Evolutionary conservation across 768 basidiomycete species (phyloP), one percentile per base, ranked within the genome.

Genomic region (Podaxis sp.): DNA sequence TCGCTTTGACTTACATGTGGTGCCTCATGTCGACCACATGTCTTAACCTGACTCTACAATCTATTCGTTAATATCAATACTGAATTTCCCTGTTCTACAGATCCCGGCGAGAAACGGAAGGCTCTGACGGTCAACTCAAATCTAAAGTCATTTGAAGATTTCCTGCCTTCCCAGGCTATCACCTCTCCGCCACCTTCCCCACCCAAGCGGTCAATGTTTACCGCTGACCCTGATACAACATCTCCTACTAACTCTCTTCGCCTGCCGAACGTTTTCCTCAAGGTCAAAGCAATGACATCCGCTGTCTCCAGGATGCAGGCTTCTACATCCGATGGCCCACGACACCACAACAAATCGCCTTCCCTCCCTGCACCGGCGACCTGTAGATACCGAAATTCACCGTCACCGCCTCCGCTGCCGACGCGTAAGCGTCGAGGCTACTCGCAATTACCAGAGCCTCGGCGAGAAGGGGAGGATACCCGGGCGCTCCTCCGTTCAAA

Each of bases 131-230:
- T 17, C 15, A 52, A 29, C 6, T 53, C 51, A 9, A 60, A 36
- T 24, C 24, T 60, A 4, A 52, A 43, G 7, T 53, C 59, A 29
- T 60, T 60, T 25, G 50, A 60, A 19, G 38, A 60, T 2, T 60
- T 60, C 59, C 40, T 60, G 27, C 59, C 59, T 25, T 29, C 50
- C 29, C 11, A 27, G 5, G 59, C 59, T 33, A 60, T 53, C 38
- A 53, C 52, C 27, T 41, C 59, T 15, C 37, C 58, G 4, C 47
- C 58, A 12, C 29, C 47, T 38, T 27, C 50, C 8, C 50, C 47
- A 8, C 12, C 47, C 22, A 51, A 51, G 13, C 36, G 36, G 33
- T 38, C 49, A 3, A 19, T 51, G 24, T 29, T 37, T 25, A 15
- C 38, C 7, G 9, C 37, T 13, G 15, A 12, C 37, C 49, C 24